phyloP scores from a whole-genome alignment of 176 grass and related monocot species.

The Thalia dealbata region DNA sequence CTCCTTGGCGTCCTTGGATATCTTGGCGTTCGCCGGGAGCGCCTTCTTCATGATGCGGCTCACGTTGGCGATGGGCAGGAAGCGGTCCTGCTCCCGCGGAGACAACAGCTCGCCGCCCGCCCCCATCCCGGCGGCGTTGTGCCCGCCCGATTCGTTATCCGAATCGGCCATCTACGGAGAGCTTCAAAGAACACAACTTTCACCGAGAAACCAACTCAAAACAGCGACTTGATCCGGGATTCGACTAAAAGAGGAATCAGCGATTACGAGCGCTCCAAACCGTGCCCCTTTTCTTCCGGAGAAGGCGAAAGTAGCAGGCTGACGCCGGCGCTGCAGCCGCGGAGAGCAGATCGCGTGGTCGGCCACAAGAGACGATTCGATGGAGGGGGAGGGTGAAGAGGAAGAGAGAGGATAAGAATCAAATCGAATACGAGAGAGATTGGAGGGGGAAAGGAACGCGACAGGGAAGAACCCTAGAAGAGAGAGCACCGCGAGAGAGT shows the following conservation, averaged over 20 bases:
- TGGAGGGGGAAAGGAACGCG: background rate
- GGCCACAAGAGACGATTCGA: background rate
- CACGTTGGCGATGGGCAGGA: constrained; percentile 17
- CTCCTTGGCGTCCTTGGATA: constrained; percentile 18
- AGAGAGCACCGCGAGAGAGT: too few relatives aligned
- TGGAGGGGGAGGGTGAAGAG: background rate
- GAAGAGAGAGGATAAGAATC: background rate
- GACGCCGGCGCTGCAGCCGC: background rate
- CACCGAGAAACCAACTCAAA: background rate
- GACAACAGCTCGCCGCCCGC: background rate
- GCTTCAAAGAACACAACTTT: background rate
- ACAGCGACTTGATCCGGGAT: background rate
- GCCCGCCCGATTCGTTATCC: constrained; percentile 13
- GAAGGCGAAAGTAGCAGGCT: too few relatives aligned
- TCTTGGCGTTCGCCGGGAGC: constrained; percentile 15
- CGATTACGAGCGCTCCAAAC: too few relatives aligned
- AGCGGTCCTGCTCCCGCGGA: constrained; percentile 4
- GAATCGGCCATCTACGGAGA: constrained; percentile 1
- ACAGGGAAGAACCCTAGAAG: background rate
- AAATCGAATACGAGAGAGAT: background rate
- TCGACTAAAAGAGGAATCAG: background rate
- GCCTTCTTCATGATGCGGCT: constrained; percentile 21
- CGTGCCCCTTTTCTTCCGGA: too few relatives aligned
- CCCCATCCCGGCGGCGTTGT: background rate
- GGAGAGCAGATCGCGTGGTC: background rate